Conservation (phyloP, 176 grass and related monocot species). For the Eragrostis nindensis region DNA sequence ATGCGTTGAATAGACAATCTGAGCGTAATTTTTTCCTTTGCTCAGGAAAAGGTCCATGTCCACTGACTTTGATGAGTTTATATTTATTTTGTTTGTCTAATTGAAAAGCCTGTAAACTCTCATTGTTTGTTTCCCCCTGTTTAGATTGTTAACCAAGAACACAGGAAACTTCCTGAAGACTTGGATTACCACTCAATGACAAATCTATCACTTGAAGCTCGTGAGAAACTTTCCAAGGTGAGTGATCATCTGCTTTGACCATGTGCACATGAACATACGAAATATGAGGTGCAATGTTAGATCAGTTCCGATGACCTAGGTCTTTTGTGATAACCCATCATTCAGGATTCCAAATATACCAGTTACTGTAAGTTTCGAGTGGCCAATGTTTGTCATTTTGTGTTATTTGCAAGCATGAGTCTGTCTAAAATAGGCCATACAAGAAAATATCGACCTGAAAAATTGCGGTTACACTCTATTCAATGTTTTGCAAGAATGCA, state of each 20-base stretch:
- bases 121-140: background rate
- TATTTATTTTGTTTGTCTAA: conserved; percentile 38
- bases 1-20: background rate
- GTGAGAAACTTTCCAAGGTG: conserved; percentile 99
- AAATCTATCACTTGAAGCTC: conserved; percentile 89
- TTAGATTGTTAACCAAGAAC: conserved; percentile 96
- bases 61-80: conserved; percentile 17
- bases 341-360: background rate
- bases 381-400: background rate
- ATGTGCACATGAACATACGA: background rate
- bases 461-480: background rate
- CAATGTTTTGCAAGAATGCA: background rate
- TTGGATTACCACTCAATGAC: conserved; percentile 91
- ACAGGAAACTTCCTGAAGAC: conserved; percentile 83
- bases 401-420: background rate
- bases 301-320: background rate
- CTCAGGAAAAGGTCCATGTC: background rate
- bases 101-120: background rate
- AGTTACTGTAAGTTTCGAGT: background rate
- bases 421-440: background rate
- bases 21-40: background rate
- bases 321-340: background rate
- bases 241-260: background rate
- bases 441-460: background rate
- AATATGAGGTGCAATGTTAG: background rate